phyloP scores from a whole-genome alignment of 208 protist species.

The Lotmaria passim region DNA sequence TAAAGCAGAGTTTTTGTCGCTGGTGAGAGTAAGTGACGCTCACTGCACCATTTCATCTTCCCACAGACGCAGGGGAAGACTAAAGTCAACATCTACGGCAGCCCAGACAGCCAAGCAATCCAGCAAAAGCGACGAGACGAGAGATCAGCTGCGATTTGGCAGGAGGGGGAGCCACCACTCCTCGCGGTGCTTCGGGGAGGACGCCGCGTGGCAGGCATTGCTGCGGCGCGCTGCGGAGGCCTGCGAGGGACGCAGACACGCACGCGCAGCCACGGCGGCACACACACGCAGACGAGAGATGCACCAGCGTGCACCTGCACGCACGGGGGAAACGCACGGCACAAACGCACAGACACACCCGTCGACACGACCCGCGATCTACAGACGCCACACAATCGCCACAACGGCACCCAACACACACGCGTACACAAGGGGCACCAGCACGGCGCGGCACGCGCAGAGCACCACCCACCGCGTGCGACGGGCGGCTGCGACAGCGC shows the following conservation, averaged over 20 bases:
- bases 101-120: neutral
- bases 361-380: conserved; percentile 2
- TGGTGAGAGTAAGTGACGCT: too few species aligned
- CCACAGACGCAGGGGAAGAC: too few species aligned
- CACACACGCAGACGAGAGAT: conserved; percentile 14
- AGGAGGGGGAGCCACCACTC: conserved; percentile 17
- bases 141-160: conserved; percentile 35
- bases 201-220: conserved; percentile 35
- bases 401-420: conserved; percentile 14
- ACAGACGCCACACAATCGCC: conserved; percentile 4
- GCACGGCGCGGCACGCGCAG: conserved; percentile 15
- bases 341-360: conserved; percentile 10
- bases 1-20: too few species aligned
- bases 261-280: conserved; percentile 29
- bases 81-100: too few species aligned
- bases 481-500: conserved; percentile 32
- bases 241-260: conserved; percentile 5
- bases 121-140: neutral
- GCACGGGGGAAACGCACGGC: conserved; percentile 5
- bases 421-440: neutral
- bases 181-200: conserved; percentile 35
- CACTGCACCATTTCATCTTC: too few species aligned
- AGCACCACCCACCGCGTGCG: conserved; percentile 26
- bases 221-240: conserved; percentile 28
- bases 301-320: conserved; percentile 13